Percentiles rank a stretch among this genome's conserved stretches.
Evolutionary conservation across 805 yeast genomes (phyloP).

Genomic region (Candida anglica): DNA sequence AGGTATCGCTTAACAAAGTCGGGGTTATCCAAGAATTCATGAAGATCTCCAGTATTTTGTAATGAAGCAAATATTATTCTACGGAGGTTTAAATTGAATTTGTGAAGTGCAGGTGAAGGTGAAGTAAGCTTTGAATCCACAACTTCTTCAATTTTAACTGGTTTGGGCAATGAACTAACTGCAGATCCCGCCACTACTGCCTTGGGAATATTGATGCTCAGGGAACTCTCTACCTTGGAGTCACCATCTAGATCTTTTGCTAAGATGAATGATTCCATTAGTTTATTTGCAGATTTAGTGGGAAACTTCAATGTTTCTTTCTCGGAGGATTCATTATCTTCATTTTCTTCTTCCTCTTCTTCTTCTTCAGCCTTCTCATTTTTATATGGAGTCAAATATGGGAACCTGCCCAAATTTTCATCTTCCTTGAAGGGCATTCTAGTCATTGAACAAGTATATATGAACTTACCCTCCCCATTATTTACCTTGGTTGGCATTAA

Average conservation of each 20-base stretch:
- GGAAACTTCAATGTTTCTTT: constrained; percentile 6
- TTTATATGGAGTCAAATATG: constrained; percentile 13
- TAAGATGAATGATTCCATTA: constrained; percentile 31
- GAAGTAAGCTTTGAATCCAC: constrained; percentile 17
- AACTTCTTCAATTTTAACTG: neutral
- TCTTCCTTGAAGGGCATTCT: constrained; percentile 76
- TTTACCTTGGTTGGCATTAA: constrained; percentile 45
- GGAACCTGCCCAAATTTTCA: constrained; percentile 56
- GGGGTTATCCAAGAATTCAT: constrained; percentile 17
- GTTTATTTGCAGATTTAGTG: constrained; percentile 8
- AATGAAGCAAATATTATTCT: constrained; percentile 21
- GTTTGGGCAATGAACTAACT: neutral
- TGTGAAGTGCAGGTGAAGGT: constrained; percentile 27
- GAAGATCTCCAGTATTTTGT: constrained; percentile 11
- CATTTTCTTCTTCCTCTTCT: constrained; percentile 6
- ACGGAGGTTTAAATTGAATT: constrained; percentile 20
- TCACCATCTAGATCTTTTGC: constrained; percentile 20
- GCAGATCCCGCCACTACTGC: neutral
- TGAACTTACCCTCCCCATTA: constrained; percentile 4
- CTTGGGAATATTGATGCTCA: neutral
- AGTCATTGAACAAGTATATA: constrained; percentile 45
- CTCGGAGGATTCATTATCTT: neutral
- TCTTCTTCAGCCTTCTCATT: neutral
- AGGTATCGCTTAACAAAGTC: constrained; percentile 20
- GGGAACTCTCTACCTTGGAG: neutral